A percentile compares a stretch with the other conserved stretches of the same genome.
Conservation (phyloP, 345 rosid species). For the Microthlaspi erraticum region DNA sequence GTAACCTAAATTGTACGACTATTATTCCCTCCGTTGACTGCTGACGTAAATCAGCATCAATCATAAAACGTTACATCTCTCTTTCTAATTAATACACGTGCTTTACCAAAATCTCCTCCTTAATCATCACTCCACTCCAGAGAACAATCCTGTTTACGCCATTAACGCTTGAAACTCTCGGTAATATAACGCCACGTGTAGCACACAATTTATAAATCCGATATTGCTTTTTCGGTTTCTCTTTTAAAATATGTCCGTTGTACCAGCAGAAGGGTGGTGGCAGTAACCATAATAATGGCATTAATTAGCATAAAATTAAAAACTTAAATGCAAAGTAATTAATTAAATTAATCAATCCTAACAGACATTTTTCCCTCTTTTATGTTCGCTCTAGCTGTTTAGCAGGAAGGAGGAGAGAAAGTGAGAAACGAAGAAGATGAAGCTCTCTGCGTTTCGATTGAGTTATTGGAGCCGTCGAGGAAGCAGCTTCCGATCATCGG, state of each 20-base stretch:
- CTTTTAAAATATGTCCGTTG: conserved; percentile 33
- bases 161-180: conserved; percentile 27
- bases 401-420: background rate
- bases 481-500: conserved; percentile 58
- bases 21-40: conserved; percentile 17
- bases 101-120: conserved; percentile 13
- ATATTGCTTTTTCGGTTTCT: conserved; percentile 25
- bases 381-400: conserved; percentile 25
- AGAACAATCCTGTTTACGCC: background rate
- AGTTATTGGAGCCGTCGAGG: conserved; percentile 75
- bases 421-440: conserved; percentile 52
- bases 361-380: conserved; percentile 35
- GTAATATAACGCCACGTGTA: conserved; percentile 32
- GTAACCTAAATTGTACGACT: conserved; percentile 30
- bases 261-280: conserved; percentile 36
- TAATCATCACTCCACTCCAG: conserved; percentile 32
- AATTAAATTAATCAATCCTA: conserved; percentile 22
- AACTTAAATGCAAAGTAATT: conserved; percentile 22
- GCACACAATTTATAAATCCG: background rate
- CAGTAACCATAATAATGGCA: conserved; percentile 14
- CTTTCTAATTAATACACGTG: conserved; percentile 31
- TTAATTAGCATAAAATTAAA: conserved; percentile 1
- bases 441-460: conserved; percentile 79
- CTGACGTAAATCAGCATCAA: conserved; percentile 23
- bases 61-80: conserved; percentile 18